A percentile compares a stretch with the other conserved stretches of the same genome.
These are phyloP conservation scores for Mortierella sp. DNA, from an alignment of 371 early-diverging fungal species.

Conservation along the genomic window DNA sequence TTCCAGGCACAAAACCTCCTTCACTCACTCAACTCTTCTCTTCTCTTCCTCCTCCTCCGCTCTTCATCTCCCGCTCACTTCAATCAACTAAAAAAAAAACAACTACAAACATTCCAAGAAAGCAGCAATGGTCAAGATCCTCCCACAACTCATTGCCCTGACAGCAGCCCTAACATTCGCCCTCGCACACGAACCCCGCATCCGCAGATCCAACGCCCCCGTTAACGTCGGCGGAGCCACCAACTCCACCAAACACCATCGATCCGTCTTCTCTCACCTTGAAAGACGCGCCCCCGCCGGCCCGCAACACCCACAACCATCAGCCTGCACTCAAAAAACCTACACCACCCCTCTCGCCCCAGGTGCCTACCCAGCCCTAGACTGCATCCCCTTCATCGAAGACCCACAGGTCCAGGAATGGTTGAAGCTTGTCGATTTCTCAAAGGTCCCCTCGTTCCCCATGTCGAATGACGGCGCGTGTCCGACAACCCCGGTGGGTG, in stretches of 20 bases:
- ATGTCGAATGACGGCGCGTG: conserved; percentile 16
- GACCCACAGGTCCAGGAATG: conserved; percentile 40
- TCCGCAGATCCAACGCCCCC: neutral
- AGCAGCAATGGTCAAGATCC: conserved; percentile 13
- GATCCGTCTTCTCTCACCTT: neutral
- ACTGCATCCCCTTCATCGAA: conserved; percentile 28
- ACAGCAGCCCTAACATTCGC: conserved; percentile 8
- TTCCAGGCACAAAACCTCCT: no score
- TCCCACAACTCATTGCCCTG: neutral
- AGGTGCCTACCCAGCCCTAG: conserved; percentile 24
- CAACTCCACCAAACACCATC: neutral
- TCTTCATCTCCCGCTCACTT: neutral
- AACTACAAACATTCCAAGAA: neutral
- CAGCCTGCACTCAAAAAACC: neutral
- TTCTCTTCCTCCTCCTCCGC: no score
- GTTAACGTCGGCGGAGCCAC: neutral
- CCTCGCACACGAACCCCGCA: neutral
- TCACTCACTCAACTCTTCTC: neutral
- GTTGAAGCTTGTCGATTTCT: conserved; percentile 35
- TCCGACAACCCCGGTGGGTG: neutral
- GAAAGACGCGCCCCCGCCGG: conserved; percentile 23
- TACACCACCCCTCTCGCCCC: conserved; percentile 21
- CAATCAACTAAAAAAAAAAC: neutral
- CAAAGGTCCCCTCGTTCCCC: conserved; percentile 20
- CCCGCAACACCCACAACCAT: neutral